Evolutionary conservation across 2,329 filamentous ascomycete genomes (phyloP).

Genomic region (Podosphaera xanthii): DNA sequence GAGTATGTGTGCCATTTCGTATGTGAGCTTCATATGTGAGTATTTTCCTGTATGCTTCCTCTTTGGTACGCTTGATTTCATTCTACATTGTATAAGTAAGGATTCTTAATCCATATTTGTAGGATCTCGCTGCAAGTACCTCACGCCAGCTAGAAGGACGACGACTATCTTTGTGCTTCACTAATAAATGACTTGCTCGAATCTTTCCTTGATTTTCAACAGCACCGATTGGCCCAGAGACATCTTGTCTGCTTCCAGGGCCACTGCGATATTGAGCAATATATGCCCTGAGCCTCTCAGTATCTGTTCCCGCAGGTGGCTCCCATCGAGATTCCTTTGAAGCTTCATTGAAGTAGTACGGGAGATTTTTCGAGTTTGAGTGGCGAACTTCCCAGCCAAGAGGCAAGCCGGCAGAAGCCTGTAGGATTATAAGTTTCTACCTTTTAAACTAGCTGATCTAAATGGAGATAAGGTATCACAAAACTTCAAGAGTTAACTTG

Average conservation of each 20-base stretch:
- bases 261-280: constrained; percentile 74
- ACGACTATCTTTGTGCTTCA: constrained; percentile 79
- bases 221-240: constrained; percentile 14
- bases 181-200: constrained; percentile 71
- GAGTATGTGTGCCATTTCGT: constrained; percentile 37
- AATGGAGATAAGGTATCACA: background rate
- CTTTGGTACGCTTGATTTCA: constrained; percentile 69
- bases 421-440: background rate
- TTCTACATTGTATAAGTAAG: constrained; percentile 21
- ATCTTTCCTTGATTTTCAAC: constrained; percentile 53
- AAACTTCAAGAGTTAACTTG: background rate
- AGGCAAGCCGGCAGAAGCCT: constrained; percentile 63
- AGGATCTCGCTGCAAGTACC: constrained; percentile 17
- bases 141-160: constrained; percentile 87
- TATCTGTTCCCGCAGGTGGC: constrained; percentile 68
- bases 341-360: constrained; percentile 87
- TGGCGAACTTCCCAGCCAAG: constrained; percentile 85
- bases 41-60: constrained; percentile 64
- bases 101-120: background rate
- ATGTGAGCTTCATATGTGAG: constrained; percentile 55
- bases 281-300: constrained; percentile 77
- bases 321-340: constrained; percentile 91
- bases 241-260: constrained; percentile 20
- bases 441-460: background rate
- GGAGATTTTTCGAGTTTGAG: constrained; percentile 94